These are phyloP conservation scores for Cryptococcus deneoformans DNA, from an alignment of 1,284 basidiomycete genomes.

Conservation along the genomic window DNA sequence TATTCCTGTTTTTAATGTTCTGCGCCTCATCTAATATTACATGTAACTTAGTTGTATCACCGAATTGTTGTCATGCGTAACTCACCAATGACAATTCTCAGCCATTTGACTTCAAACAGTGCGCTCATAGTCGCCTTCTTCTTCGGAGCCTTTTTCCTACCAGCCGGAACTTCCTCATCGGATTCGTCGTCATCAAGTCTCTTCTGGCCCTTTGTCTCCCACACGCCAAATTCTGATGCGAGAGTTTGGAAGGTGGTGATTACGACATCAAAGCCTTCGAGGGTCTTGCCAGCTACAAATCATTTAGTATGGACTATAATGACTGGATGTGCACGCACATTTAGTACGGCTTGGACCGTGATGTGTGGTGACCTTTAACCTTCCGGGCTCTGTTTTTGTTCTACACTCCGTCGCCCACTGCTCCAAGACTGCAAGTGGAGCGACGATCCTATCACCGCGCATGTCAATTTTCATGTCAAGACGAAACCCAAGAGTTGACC, in stretches of 20 bases:
- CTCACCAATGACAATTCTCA: constrained; percentile 76
- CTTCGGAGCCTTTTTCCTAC: constrained; percentile 46
- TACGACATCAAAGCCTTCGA: constrained; percentile 70
- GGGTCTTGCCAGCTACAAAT: constrained; percentile 57
- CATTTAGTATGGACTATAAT: background rate
- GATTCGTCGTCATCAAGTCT: constrained; percentile 24
- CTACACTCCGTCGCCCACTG: constrained; percentile 89
- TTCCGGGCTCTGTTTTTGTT: constrained; percentile 64
- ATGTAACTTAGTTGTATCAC: background rate
- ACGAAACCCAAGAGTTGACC: constrained; percentile 31
- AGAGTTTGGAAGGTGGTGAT: constrained; percentile 78
- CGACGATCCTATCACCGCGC: constrained; percentile 61
- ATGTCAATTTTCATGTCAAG: background rate
- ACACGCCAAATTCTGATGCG: constrained; percentile 64
- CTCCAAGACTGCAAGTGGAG: constrained; percentile 76
- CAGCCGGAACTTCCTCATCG: constrained; percentile 13
- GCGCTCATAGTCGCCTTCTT: constrained; percentile 59
- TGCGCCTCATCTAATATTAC: constrained; percentile 79
- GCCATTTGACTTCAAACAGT: constrained; percentile 78
- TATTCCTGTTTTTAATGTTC: constrained; percentile 90
- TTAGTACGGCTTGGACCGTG: constrained; percentile 71
- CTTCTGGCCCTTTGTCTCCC: constrained; percentile 10
- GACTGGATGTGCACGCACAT: constrained; percentile 51
- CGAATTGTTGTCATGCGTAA: background rate
- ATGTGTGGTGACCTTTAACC: constrained; percentile 71